These are phyloP conservation scores for Penicillium crustosum DNA, from an alignment of 2,329 filamentous ascomycete species.

Conservation along the genomic window DNA sequence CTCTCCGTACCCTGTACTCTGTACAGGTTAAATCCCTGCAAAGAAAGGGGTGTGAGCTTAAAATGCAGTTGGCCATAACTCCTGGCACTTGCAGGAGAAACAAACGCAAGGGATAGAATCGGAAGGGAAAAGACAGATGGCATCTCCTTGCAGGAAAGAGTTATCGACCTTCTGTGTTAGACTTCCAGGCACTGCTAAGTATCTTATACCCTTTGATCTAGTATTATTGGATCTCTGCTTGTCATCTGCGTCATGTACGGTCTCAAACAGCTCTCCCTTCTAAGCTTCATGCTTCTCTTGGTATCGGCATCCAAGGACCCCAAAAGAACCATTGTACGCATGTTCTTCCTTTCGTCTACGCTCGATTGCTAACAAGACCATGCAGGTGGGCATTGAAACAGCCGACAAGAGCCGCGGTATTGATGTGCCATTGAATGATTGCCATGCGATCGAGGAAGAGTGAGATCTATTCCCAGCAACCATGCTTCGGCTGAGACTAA, in stretches of 20 bases:
- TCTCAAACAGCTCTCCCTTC: slow-evolving; percentile 20
- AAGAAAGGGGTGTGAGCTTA: not conserved
- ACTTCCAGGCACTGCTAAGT: not conserved
- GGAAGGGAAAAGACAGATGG: not conserved
- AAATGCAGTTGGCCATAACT: not conserved
- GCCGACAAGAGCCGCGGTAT: slow-evolving; percentile 19
- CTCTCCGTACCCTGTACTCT: not conserved
- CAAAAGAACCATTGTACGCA: slow-evolving; percentile 17
- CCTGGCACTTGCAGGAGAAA: slow-evolving; percentile 3
- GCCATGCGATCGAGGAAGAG: slow-evolving; percentile 25
- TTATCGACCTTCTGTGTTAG: not conserved
- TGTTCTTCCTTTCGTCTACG: not conserved
- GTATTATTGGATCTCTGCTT: not conserved
- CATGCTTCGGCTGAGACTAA: not conserved
- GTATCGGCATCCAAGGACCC: slow-evolving; percentile 16
- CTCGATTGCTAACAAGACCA: not conserved
- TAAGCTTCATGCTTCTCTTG: slow-evolving; percentile 26
- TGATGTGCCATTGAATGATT: slow-evolving; percentile 24
- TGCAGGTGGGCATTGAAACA: slow-evolving; percentile 26
- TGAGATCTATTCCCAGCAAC: slow-evolving; percentile 7
- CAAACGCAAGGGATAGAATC: slow-evolving; percentile 6
- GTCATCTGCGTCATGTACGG: slow-evolving; percentile 19
- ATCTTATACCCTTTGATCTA: not conserved
- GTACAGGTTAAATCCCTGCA: not conserved
- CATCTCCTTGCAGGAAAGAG: not conserved